phyloP scores from a whole-genome alignment of 2,329 filamentous ascomycete species.

The Colletotrichum liaoningense region DNA sequence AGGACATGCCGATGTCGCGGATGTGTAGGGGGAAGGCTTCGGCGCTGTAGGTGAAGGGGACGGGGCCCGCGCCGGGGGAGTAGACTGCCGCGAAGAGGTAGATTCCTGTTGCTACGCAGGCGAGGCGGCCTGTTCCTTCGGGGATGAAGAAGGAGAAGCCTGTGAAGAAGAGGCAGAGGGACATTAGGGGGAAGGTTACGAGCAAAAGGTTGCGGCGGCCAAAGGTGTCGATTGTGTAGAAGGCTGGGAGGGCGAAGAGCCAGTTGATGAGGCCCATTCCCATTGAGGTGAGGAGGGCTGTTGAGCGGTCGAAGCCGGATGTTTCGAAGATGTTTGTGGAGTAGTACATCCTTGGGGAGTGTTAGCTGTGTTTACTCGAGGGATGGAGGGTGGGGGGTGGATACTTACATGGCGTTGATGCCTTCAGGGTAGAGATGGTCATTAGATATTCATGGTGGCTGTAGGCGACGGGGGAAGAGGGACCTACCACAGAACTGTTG shows the following conservation, averaged over 20 bases:
- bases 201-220: constrained; percentile 66
- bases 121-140: constrained; percentile 40
- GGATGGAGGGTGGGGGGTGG: no score
- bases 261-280: constrained; percentile 69
- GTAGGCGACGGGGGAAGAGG: rapidly evolving
- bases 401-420: constrained; percentile 58
- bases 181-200: constrained; percentile 69
- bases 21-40: constrained; percentile 69
- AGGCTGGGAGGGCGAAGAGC: constrained; percentile 67
- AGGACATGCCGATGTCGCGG: constrained; percentile 65
- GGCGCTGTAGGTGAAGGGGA: constrained; percentile 70
- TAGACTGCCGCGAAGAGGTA: constrained; percentile 55
- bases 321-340: constrained; percentile 56
- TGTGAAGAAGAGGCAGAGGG: constrained; percentile 64
- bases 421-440: background rate
- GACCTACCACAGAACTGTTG: constrained; percentile 47
- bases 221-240: constrained; percentile 70
- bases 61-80: constrained; percentile 65
- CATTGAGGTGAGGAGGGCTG: constrained; percentile 64
- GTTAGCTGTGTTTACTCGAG: background rate
- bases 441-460: background rate
- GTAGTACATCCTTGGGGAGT: constrained; percentile 61
- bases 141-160: constrained; percentile 61
- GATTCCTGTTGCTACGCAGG: constrained; percentile 49
- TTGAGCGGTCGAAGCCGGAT: constrained; percentile 52